Percentiles rank a stretch among this genome's conserved stretches.
Evolutionary conservation across 73 alveolate genomes (phyloP).

Genomic region (Paramecium caudatum): DNA sequence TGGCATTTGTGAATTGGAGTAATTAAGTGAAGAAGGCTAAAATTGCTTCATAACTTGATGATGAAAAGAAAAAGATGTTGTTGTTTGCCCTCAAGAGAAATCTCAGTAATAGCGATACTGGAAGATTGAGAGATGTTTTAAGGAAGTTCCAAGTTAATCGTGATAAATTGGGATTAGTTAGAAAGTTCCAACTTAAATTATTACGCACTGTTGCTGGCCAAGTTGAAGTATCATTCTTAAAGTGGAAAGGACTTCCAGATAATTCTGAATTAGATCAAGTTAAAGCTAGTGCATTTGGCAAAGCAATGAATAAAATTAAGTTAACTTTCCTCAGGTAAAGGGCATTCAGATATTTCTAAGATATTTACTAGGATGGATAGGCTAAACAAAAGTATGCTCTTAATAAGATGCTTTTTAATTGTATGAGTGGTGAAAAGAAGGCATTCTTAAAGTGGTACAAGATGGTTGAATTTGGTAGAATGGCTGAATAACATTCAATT

Average conservation of each 20-base stretch:
- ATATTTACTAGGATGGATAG: constrained; percentile 29
- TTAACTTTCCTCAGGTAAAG: background rate
- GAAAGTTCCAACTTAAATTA: background rate
- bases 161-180: background rate
- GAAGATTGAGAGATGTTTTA: constrained; percentile 4
- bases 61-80: constrained; percentile 18
- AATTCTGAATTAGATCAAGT: background rate
- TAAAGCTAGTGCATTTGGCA: background rate
- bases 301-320: background rate
- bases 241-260: constrained; percentile 45
- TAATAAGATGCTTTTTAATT: constrained; percentile 5
- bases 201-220: constrained; percentile 17
- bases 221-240: background rate
- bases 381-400: constrained; percentile 1
- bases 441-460: constrained; percentile 38
- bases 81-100: constrained; percentile 8
- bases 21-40: background rate
- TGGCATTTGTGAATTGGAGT: background rate
- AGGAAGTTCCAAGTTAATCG: background rate
- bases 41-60: background rate
- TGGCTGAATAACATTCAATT: background rate
- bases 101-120: background rate
- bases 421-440: constrained; percentile 49
- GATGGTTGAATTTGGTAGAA: constrained; percentile 14
- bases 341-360: background rate